Evolutionary conservation across 495 filamentous ascomycete species (phyloP), one percentile per base, ranked within the genome.

Genomic region (Durotheca rogersii): DNA sequence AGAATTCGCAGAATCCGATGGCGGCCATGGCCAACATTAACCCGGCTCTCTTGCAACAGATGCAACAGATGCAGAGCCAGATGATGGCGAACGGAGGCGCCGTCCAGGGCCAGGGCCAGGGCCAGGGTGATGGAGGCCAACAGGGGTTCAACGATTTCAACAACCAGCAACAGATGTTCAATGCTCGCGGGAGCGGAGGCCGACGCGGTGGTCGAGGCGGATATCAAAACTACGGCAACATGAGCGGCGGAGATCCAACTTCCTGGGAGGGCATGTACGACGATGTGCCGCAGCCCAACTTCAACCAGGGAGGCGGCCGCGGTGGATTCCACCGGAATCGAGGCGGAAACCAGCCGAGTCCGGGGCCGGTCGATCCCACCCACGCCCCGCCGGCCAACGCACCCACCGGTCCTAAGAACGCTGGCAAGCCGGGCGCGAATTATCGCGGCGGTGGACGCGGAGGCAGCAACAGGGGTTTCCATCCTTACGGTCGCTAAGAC

Each of bases 241-340:
- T 40, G 43, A 53, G 41, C 38, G 48, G 53, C 11, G 54, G 56
- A 6, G 68, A 66, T 3, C 85, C 86, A 17, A 91, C 88, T 16
- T 89, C 85, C 16, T 97, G 93, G 92, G 93, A 98, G 68, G 93
- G 93, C 45, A 98, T 98, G 93, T 98, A 98, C 67, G 93, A 98
- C 65, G 93, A 96, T 65, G 90, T 95, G 1, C 94, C 94, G 16
- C 90, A 91, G 61, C 90, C 90, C 6, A 83, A 85, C 47, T 80
- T 84, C 36, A 78, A 80, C 53, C 75, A 82, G 38, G 75, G 81
- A 33, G 75, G n/a, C n/a, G n/a, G 80, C 36, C 67, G 80, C 35
- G 79, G 81, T 11, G 71, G 72, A 4, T 71, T 66, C 49, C 66
- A 68, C 32, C 68, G 69, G 44, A 56, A 62, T 27, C 47, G 65